Conservation (phyloP, 352 stramenopile genomes). For the Globisporangium nagaii region DNA sequence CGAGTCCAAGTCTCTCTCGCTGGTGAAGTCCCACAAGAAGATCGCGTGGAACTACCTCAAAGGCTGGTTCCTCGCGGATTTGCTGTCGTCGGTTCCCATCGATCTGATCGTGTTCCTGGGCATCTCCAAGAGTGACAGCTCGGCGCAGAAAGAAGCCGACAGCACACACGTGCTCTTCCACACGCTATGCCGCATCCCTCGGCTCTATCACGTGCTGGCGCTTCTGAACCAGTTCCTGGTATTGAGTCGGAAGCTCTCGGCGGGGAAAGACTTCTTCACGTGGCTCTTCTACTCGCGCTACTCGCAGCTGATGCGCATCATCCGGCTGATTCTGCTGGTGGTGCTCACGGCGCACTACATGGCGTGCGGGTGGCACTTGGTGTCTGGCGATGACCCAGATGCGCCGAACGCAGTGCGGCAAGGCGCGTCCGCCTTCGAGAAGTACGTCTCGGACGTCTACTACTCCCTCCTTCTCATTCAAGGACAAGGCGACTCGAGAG, state of each 20-base stretch:
- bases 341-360: conserved; percentile 8
- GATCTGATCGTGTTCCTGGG: background rate
- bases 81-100: conserved; percentile 4
- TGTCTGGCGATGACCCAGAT: background rate
- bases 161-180: conserved; percentile 4
- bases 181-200: background rate
- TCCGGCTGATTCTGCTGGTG: conserved; percentile 3
- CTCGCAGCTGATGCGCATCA: conserved; percentile 8
- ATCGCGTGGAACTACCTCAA: conserved; percentile 5
- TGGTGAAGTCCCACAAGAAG: background rate
- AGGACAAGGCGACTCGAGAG: conserved; percentile 35
- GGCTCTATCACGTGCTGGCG: background rate
- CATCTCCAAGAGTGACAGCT: background rate
- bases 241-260: background rate
- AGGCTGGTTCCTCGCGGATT: conserved; percentile 2
- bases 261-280: background rate
- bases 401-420: background rate
- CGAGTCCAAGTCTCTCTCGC: background rate
- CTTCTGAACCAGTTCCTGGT: background rate
- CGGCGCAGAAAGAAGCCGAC: background rate
- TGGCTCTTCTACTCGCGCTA: conserved; percentile 12
- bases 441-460: conserved; percentile 40
- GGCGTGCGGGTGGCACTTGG: conserved; percentile 6
- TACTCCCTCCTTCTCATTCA: conserved; percentile 41
- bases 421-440: background rate